These are phyloP conservation scores for Avena insularis DNA, from an alignment of 176 grass and related monocot species.

Conservation along the genomic window DNA sequence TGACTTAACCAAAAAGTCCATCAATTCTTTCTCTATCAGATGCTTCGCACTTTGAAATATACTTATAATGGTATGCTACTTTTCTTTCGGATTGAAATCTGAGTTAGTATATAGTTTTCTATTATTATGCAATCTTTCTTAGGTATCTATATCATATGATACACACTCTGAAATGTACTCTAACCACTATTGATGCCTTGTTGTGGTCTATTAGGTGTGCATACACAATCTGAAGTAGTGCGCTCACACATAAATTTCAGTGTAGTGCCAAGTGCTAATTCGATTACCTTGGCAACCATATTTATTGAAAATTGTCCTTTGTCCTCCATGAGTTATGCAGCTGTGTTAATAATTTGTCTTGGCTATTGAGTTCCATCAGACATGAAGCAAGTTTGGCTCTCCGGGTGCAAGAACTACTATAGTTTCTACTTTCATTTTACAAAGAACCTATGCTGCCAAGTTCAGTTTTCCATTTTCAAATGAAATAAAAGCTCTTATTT, in stretches of 20 bases:
- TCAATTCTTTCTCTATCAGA: conserved; percentile 94
- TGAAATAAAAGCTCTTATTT: background rate
- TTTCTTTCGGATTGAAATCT: conserved; percentile 13
- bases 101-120: conserved; percentile 8
- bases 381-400: too few relatives aligned
- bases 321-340: background rate
- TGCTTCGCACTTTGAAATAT: conserved; percentile 61
- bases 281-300: background rate
- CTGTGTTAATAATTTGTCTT: too few relatives aligned
- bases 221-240: conserved; percentile 26
- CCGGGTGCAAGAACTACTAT: too few relatives aligned
- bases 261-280: background rate
- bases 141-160: background rate
- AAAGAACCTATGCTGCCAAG: background rate
- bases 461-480: conserved; percentile 20
- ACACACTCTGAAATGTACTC: background rate
- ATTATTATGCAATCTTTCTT: conserved; percentile 1
- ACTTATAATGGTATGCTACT: conserved; percentile 54
- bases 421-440: conserved; percentile 19
- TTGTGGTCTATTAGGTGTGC: background rate
- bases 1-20: conserved; percentile 85
- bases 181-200: too few relatives aligned
- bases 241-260: conserved; percentile 20
- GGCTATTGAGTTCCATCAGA: too few relatives aligned
- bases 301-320: conserved; percentile 13